Evolutionary conservation across 805 yeast genomes (phyloP).

Genomic region (Nakazawaea wickerhamii): DNA sequence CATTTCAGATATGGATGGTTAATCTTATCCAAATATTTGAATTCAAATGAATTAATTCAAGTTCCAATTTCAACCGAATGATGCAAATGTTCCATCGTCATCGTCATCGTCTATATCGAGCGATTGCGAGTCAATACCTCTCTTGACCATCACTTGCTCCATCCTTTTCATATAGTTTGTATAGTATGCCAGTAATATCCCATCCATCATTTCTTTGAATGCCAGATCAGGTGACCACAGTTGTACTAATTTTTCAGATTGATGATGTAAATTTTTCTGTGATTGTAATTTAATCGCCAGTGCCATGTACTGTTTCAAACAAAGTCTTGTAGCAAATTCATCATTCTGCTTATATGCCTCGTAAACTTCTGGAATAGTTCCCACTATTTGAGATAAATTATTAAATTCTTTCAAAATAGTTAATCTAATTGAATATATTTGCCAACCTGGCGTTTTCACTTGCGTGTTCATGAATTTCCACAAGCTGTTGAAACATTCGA

Average conservation of each 20-base stretch:
- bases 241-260: conserved; percentile 24
- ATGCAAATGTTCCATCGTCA: conserved; percentile 14
- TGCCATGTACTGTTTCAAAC: conserved; percentile 9
- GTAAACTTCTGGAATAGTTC: conserved; percentile 16
- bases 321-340: conserved; percentile 17
- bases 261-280: conserved; percentile 17
- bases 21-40: conserved; percentile 67
- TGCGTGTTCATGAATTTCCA: conserved; percentile 13
- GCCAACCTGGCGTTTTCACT: neutral
- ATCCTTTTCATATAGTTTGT: conserved; percentile 17
- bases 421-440: conserved; percentile 12
- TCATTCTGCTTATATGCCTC: conserved; percentile 17
- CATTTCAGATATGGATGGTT: conserved; percentile 96
- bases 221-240: conserved; percentile 20
- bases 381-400: neutral
- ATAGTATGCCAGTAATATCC: conserved; percentile 16
- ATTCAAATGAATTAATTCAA: conserved; percentile 58
- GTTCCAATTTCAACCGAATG: conserved; percentile 12
- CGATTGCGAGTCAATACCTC: conserved; percentile 1
- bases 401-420: neutral
- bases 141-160: conserved; percentile 10
- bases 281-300: conserved; percentile 7
- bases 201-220: conserved; percentile 18
- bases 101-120: conserved; percentile 10
- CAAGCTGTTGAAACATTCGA: conserved; percentile 15